These are phyloP conservation scores for Erucastrum elatum DNA, from an alignment of 345 rosid genomes.

Conservation along the genomic window DNA sequence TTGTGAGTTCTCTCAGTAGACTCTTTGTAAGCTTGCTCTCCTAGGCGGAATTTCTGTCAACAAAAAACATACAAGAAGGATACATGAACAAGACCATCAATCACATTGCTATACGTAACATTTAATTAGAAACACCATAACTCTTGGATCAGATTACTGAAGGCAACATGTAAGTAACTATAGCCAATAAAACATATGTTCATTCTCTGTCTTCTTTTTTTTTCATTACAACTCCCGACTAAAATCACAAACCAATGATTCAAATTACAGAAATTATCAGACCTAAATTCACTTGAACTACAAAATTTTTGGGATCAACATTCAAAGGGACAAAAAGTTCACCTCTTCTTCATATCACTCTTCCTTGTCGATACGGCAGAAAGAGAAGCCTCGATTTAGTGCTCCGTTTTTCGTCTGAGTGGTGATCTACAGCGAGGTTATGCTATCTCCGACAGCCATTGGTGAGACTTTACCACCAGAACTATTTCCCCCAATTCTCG, in stretches of 20 bases:
- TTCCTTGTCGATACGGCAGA: too few relatives aligned
- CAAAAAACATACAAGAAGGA: background rate
- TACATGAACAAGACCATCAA: background rate
- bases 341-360: too few relatives aligned
- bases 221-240: background rate
- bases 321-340: too few relatives aligned
- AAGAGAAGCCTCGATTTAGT: too few relatives aligned
- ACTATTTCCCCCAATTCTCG: too few relatives aligned
- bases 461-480: too few relatives aligned
- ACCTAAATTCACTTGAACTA: background rate
- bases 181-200: background rate
- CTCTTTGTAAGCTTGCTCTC: slow-evolving; percentile 90
- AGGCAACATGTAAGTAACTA: background rate
- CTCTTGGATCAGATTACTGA: background rate
- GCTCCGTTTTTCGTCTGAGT: too few relatives aligned
- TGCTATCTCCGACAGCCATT: too few relatives aligned
- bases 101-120: background rate
- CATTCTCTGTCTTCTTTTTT: background rate
- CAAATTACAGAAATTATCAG: background rate
- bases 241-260: background rate
- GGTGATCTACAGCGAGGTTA: too few relatives aligned
- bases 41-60: slow-evolving; percentile 81
- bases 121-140: too few relatives aligned
- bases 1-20: slow-evolving; percentile 59
- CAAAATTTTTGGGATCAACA: too few relatives aligned